Percentiles rank a stretch among this genome's conserved stretches.
Evolutionary conservation across 345 rosid species (phyloP).

Genomic region (Eucalyptus sideroxylon): DNA sequence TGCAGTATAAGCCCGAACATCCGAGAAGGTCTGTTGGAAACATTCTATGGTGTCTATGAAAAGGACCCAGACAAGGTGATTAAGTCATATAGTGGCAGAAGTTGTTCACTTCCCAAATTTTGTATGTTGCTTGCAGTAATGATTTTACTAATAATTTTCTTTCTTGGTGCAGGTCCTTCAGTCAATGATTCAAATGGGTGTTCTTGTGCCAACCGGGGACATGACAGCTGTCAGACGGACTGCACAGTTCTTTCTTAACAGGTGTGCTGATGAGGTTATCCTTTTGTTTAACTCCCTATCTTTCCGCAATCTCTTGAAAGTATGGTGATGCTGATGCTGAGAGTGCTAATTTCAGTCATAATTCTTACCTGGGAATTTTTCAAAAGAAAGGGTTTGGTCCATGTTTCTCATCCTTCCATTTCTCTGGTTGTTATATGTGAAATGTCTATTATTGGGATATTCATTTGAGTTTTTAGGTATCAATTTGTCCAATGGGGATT

Average conservation of each 20-base stretch:
- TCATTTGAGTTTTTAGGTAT: neutral
- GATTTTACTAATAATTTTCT: neutral
- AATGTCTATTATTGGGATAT: neutral
- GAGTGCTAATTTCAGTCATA: neutral
- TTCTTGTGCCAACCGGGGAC: constrained; percentile 98
- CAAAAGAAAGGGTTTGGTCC: neutral
- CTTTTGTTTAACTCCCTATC: neutral
- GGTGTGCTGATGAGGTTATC: constrained; percentile 18
- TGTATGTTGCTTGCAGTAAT: neutral
- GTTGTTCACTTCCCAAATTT: neutral
- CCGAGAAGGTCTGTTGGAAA: constrained; percentile 84
- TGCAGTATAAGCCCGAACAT: constrained; percentile 91
- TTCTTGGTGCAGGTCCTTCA: constrained; percentile 53
- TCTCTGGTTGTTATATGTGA: neutral
- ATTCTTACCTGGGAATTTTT: neutral
- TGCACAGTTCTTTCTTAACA: constrained; percentile 87
- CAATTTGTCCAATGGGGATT: neutral
- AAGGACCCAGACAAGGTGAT: constrained; percentile 91
- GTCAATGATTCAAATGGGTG: constrained; percentile 99
- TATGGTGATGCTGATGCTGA: neutral
- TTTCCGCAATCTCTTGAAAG: neutral
- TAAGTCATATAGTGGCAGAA: neutral
- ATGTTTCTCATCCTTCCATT: neutral
- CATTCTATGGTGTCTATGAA: constrained; percentile 89
- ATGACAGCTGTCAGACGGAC: constrained; percentile 94